Evolutionary conservation across 192 early-diverging fungal species (phyloP), one percentile per base, ranked within the genome.

Genomic region (Pilaira anomala): DNA sequence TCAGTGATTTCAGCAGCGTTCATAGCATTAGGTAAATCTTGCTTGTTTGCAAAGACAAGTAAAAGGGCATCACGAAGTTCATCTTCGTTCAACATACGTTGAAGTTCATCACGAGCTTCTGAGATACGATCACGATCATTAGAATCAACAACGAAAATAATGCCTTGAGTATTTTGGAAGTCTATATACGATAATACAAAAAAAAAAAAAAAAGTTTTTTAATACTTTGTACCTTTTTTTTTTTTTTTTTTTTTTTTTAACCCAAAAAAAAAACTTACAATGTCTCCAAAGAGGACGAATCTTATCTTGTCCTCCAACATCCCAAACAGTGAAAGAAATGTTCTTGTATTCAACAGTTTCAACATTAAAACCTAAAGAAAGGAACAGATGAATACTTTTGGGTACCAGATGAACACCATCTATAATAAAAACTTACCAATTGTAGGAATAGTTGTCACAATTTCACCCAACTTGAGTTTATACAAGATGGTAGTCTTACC

Each of bases 401-500:
- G 33, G 33, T 36, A 36, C 6, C 33, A 36, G 33, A 36, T 36
- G 33, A 36, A 36, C 1, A 6, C n/a, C n/a, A n/a, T n/a, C n/a
- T 8, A 53, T 3, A 45, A 46, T 13, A 46, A 29, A 19, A 40
- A 64, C 83, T 81, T 78, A 93, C 92, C 92, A 72, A 98, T 97
- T 71, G 96, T 98, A 51, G 96, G 96, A 72, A 98, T 95, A 60
- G 96, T 98, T 50, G 96, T 97, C 65, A 98, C 95, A 71, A 97
- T 93, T 81, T 98, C 94, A 65, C 97, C 97, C 26, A 98, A 82
- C 86, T 96, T 96, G 64, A 98, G 88, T 84, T 95, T 96, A 84
- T 97, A 98, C 73, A 98, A 83, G 72, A 98, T 96, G 79, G 96
- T 98, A 69, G 96, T 98, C 80, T 98, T 98, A 73, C 93, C 92